phyloP scores from a whole-genome alignment of 139 green algal species.

The Ettlia oleoabundans region DNA sequence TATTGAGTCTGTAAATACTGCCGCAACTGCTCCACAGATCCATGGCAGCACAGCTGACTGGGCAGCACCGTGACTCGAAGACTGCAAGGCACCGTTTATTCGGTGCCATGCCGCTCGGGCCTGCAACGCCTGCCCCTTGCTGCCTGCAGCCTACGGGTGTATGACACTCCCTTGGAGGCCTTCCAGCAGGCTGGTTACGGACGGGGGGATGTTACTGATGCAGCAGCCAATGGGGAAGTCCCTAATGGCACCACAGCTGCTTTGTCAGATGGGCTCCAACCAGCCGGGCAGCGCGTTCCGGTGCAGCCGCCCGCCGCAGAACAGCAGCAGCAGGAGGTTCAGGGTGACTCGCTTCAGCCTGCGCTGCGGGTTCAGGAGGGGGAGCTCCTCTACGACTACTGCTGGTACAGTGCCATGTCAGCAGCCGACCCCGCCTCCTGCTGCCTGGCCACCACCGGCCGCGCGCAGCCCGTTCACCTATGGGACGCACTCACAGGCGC shows the following conservation, averaged over 20 bases:
- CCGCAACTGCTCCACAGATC: not conserved
- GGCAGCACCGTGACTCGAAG: not conserved
- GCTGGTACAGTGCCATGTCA: constrained; percentile 77
- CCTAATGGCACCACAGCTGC: not conserved
- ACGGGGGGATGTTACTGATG: not conserved
- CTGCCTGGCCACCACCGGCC: constrained; percentile 77
- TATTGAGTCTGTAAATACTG: not conserved
- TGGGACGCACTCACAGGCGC: constrained; percentile 78
- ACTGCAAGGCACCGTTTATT: too few relatives aligned
- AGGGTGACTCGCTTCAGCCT: constrained; percentile 42
- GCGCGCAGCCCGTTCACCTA: constrained; percentile 85
- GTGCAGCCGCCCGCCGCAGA: not conserved
- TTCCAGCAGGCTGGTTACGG: constrained; percentile 8
- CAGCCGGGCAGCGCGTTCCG: constrained; percentile 16
- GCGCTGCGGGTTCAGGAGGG: constrained; percentile 67
- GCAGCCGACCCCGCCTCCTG: constrained; percentile 70
- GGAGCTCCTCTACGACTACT: constrained; percentile 85
- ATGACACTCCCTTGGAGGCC: constrained; percentile 68
- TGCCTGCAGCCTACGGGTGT: constrained; percentile 69
- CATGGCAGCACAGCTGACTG: not conserved
- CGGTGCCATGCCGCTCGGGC: too few relatives aligned
- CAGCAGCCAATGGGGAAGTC: not conserved
- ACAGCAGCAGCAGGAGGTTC: not conserved
- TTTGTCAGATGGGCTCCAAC: not conserved
- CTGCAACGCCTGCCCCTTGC: not conserved